Conservation (phyloP, 495 filamentous ascomycete genomes). For the Penicillium herquei region DNA sequence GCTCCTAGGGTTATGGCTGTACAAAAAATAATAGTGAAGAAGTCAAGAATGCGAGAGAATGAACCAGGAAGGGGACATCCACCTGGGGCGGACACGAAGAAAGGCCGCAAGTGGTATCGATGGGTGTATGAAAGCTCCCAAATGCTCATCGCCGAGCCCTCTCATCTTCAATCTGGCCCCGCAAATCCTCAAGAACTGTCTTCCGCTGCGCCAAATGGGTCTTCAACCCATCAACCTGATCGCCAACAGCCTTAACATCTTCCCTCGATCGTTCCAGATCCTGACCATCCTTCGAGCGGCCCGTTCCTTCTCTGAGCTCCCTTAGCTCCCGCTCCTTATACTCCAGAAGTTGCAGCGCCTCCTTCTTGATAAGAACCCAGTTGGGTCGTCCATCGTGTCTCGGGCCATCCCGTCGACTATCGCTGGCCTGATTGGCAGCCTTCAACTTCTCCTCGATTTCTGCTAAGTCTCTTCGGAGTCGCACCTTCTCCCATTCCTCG, state of each 20-base stretch:
- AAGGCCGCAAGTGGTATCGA: no score
- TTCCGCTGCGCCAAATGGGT: slow-evolving; percentile 46
- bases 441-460: slow-evolving; percentile 85
- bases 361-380: slow-evolving; percentile 82
- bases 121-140: no score
- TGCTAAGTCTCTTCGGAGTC: slow-evolving; percentile 83
- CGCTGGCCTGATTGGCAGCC: slow-evolving; percentile 67
- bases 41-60: slow-evolving; percentile 18
- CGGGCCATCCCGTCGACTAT: slow-evolving; percentile 59
- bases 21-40: slow-evolving; percentile 20
- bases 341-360: slow-evolving; percentile 81
- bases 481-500: slow-evolving; percentile 94
- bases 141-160: slow-evolving; percentile 35
- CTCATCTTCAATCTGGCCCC: slow-evolving; percentile 48
- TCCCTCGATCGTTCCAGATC: slow-evolving; percentile 40
- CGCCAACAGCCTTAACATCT: slow-evolving; percentile 49
- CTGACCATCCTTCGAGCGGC: slow-evolving; percentile 44
- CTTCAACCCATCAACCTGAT: slow-evolving; percentile 55
- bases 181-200: slow-evolving; percentile 41
- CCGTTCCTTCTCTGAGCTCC: slow-evolving; percentile 44
- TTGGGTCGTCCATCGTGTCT: slow-evolving; percentile 43
- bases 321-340: slow-evolving; percentile 51
- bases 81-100: not conserved
- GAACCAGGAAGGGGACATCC: slow-evolving; percentile 6
- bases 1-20: slow-evolving; percentile 40